These are phyloP conservation scores for Pestalotiopsis sp. DNA, from an alignment of 2,329 filamentous ascomycete species.

Conservation along the genomic window DNA sequence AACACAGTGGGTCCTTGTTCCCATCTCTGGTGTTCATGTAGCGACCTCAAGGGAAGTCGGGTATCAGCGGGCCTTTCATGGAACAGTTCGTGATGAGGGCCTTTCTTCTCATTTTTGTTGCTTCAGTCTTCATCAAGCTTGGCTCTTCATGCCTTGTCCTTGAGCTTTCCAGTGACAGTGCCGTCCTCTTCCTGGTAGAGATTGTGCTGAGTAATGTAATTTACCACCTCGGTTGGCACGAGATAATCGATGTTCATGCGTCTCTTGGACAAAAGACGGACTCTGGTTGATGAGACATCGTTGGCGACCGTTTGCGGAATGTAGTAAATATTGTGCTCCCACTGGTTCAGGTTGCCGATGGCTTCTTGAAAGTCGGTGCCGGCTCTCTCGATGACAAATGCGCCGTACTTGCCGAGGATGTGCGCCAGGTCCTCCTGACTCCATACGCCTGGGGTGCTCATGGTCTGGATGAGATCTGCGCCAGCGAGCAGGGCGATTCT, in stretches of 20 bases:
- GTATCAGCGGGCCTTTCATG: neutral
- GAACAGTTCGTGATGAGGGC: slow-evolving; percentile 10
- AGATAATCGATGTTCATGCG: slow-evolving; percentile 82
- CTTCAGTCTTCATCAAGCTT: neutral
- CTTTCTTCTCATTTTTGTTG: slow-evolving; percentile 16
- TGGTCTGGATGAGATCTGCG: slow-evolving; percentile 74
- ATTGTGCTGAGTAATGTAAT: slow-evolving; percentile 71
- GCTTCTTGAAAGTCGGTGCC: slow-evolving; percentile 91
- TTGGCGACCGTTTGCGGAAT: slow-evolving; percentile 89
- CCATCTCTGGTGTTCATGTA: neutral
- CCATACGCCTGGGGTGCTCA: slow-evolving; percentile 79
- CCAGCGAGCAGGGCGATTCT: slow-evolving; percentile 83
- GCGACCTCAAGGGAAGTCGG: neutral
- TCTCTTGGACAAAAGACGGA: slow-evolving; percentile 77
- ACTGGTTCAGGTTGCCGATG: slow-evolving; percentile 77
- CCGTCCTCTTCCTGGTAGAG: slow-evolving; percentile 51
- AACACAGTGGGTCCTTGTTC: neutral
- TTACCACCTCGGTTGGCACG: slow-evolving; percentile 74
- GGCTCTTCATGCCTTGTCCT: slow-evolving; percentile 25
- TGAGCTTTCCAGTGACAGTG: slow-evolving; percentile 21
- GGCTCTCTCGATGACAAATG: slow-evolving; percentile 81
- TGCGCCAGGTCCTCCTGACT: slow-evolving; percentile 82
- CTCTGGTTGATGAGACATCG: slow-evolving; percentile 81
- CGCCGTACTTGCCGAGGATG: slow-evolving; percentile 81
- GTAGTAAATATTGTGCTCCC: slow-evolving; percentile 84